Evolutionary conservation across 306 rosid genomes (phyloP), one percentile per base, ranked within the genome.

Genomic region (Fagus sylvatica): DNA sequence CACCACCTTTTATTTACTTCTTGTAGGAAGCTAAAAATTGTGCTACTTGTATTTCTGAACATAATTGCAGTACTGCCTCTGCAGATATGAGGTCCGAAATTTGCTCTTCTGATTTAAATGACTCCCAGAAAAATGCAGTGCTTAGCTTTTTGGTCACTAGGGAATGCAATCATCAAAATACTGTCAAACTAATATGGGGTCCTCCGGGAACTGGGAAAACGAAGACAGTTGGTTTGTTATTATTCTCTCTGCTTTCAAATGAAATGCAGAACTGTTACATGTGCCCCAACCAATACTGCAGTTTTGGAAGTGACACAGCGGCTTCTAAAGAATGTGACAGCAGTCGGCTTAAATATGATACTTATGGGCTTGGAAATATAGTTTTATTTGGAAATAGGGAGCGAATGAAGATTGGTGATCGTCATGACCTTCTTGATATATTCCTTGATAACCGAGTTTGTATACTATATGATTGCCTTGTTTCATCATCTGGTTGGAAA

Each of bases 181-280:
- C 74, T 22, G 42, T 88, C 32, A 81, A 87, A 66, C 82, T 89
- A 12, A 89, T 90, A 37, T 90, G 93, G 91, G 96, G 96, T 0
- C 93, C 93, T 62, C 96, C 93, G 0, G 90, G 90, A 13, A 89
- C 93, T 2, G 93, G 90, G 1, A 89, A 89, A 81, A 91, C 96
- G 8, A 91, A 86, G 76, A 91, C 91, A 0, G 82, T 84, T 22
- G 90, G 85, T 60, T 67, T 74, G 32, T 55, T 88, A 13, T 41
- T 91, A 19, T 61, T 70, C 36, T 73, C 75, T 19, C 74, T 89
- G 1, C 87, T n/a, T 81, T 19, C 77, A 48, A 67, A 53, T 71
- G 7, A 76, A 84, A 42, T 75, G 69, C 59, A 84, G 89, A 78
- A 87, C 93, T 53, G 64, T 91, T 7, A 83, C 87, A 22, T 85